Conservation (phyloP, 2,329 filamentous ascomycete species). For the Claviceps africana region DNA sequence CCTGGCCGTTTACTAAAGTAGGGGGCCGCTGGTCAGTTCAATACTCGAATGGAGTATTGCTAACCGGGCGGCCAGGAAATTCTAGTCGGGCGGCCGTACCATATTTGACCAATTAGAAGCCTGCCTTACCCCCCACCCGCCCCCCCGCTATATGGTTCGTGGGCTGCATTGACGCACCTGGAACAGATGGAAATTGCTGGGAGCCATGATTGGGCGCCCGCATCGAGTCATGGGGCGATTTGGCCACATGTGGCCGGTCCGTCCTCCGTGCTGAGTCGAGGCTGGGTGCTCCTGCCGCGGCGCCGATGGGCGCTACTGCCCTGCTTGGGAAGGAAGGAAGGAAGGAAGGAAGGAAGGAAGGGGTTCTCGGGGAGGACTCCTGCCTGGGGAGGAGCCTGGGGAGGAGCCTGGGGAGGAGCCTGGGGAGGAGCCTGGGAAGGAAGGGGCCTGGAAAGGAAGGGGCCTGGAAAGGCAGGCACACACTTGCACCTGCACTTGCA, state of each 20-base stretch:
- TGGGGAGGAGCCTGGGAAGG: not conserved
- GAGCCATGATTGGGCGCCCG: not conserved
- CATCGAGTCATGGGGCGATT: not conserved
- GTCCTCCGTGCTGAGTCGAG: not conserved
- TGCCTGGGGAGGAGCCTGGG: not conserved
- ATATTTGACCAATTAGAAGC: too few species aligned
- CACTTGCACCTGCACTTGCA: not conserved
- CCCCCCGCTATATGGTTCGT: too few species aligned
- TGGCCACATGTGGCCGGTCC: too few species aligned
- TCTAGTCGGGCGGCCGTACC: too few species aligned
- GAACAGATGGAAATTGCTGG: not conserved
- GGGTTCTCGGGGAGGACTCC: not conserved
- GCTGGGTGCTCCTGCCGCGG: not conserved
- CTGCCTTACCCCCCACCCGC: too few species aligned
- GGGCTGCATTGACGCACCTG: not conserved
- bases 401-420: not conserved
- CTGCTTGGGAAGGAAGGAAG: not conserved
- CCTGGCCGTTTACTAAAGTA: too few species aligned
- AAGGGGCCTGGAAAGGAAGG: not conserved
- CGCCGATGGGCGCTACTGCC: not conserved
- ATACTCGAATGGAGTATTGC: too few species aligned
- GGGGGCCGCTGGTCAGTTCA: too few species aligned
- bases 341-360: too few species aligned
- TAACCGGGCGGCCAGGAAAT: too few species aligned
- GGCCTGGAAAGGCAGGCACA: not conserved